Evolutionary conservation across 352 stramenopile genomes (phyloP).

Genomic region (Phytophthora melonis): DNA sequence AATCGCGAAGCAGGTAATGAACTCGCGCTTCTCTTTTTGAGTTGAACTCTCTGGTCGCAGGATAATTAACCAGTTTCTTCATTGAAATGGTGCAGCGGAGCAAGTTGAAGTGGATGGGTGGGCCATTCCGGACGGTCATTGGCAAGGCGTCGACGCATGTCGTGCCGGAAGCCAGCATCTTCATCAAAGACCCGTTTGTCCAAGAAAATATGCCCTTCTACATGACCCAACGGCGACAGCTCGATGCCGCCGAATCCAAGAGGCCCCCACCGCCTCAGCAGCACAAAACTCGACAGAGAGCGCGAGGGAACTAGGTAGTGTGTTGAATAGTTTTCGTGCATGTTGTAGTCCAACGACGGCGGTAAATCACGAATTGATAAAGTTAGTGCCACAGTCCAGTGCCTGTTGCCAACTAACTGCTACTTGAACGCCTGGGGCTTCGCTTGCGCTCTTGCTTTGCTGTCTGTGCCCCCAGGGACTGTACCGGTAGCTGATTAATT

Average conservation of each 20-base stretch:
- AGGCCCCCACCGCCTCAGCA: constrained; percentile 10
- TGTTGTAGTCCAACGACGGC: not conserved
- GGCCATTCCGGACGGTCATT: constrained; percentile 70
- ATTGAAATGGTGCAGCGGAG: constrained; percentile 38
- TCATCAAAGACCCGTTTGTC: constrained; percentile 59
- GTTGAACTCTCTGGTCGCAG: not conserved
- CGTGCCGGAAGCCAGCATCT: constrained; percentile 59
- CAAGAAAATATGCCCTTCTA: constrained; percentile 63
- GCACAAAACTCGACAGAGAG: constrained; percentile 7
- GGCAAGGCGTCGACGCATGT: constrained; percentile 73
- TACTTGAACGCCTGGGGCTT: constrained; percentile 5
- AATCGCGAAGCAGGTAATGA: constrained; percentile 56
- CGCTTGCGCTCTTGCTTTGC: constrained; percentile 11
- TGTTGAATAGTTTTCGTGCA: constrained; percentile 3
- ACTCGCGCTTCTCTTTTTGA: not conserved
- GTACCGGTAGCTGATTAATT: constrained; percentile 46
- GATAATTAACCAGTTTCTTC: not conserved
- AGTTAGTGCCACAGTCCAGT: constrained; percentile 24
- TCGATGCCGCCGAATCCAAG: constrained; percentile 34
- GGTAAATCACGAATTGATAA: constrained; percentile 39
- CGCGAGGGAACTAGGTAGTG: constrained; percentile 9
- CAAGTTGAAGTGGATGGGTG: constrained; percentile 79
- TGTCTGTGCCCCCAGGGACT: constrained; percentile 1
- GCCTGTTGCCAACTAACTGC: constrained; percentile 4
- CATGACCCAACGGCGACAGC: constrained; percentile 66